A percentile compares a stretch with the other conserved stretches of the same genome.
Conservation (phyloP, 805 yeast genomes). For the Barnettozyma wickerhamii region DNA sequence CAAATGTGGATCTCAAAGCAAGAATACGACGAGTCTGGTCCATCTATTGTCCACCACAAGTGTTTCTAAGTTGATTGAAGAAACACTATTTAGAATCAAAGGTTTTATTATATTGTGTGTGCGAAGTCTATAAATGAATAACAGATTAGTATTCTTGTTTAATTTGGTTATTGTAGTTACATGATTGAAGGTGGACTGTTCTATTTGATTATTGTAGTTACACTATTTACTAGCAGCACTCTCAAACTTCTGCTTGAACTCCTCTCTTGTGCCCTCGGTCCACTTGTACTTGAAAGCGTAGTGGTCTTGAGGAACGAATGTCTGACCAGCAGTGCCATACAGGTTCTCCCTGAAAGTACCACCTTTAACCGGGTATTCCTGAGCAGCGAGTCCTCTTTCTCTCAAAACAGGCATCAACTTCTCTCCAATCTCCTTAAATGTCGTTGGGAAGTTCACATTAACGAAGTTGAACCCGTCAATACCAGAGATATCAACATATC, state of each 20-base stretch:
- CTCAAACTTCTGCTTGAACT: neutral
- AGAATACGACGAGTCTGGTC: constrained; percentile 99
- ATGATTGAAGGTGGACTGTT: no score
- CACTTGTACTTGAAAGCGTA: constrained; percentile 17
- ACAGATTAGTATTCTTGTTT: no score
- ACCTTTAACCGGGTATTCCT: constrained; percentile 31
- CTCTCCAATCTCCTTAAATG: constrained; percentile 35
- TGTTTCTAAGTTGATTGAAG: constrained; percentile 37
- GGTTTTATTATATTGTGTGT: no score
- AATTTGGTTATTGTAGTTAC: no score
- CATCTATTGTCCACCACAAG: constrained; percentile 80
- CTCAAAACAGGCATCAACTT: constrained; percentile 33
- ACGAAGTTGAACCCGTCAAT: constrained; percentile 41
- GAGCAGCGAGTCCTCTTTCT: constrained; percentile 30
- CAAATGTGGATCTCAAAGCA: constrained; percentile 99
- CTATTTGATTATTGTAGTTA: no score
- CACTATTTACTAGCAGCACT: neutral
- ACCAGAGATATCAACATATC: constrained; percentile 35
- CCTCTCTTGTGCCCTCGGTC: constrained; percentile 6
- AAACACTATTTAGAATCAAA: no score
- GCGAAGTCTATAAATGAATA: no score
- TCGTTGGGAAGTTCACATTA: constrained; percentile 31
- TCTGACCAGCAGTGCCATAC: constrained; percentile 17
- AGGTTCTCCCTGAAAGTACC: constrained; percentile 34
- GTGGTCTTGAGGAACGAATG: constrained; percentile 16